Conservation (phyloP, 306 rosid species). For the Rubus parviflorus region DNA sequence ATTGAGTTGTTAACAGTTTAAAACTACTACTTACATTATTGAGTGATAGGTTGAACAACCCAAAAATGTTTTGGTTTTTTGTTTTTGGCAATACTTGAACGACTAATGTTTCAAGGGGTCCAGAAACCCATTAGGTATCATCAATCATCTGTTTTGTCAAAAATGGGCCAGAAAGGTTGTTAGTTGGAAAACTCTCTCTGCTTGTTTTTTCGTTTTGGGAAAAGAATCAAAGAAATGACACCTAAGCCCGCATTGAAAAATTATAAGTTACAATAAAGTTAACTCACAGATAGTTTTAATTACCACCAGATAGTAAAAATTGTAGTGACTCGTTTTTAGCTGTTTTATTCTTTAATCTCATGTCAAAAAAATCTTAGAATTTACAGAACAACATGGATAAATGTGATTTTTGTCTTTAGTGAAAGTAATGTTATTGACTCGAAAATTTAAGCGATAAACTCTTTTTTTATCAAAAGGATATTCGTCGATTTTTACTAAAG, state of each 20-base stretch:
- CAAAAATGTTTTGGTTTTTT: slow-evolving; percentile 2
- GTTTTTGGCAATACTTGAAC: slow-evolving; percentile 17
- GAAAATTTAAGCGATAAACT: too few species aligned
- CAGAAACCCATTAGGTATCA: slow-evolving; percentile 5
- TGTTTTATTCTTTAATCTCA: too few species aligned
- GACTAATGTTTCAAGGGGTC: slow-evolving; percentile 13
- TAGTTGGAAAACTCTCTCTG: neutral
- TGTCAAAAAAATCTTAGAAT: neutral
- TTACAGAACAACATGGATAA: neutral
- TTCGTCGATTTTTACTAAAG: too few species aligned
- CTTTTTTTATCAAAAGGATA: too few species aligned
- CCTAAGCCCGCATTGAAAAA: neutral
- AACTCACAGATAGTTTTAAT: too few species aligned
- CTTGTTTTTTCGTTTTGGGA: neutral
- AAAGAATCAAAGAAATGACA: neutral
- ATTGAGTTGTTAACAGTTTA: too few species aligned
- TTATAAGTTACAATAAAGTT: too few species aligned
- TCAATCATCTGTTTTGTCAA: neutral
- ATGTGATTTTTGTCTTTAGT: too few species aligned
- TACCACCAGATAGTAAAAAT: too few species aligned
- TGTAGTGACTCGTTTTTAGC: too few species aligned
- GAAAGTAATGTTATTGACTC: neutral
- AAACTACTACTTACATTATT: neutral
- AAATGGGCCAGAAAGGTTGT: slow-evolving; percentile 17
- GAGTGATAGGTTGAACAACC: neutral